Conservation (phyloP, 805 yeast genomes). For the Candida pini region DNA sequence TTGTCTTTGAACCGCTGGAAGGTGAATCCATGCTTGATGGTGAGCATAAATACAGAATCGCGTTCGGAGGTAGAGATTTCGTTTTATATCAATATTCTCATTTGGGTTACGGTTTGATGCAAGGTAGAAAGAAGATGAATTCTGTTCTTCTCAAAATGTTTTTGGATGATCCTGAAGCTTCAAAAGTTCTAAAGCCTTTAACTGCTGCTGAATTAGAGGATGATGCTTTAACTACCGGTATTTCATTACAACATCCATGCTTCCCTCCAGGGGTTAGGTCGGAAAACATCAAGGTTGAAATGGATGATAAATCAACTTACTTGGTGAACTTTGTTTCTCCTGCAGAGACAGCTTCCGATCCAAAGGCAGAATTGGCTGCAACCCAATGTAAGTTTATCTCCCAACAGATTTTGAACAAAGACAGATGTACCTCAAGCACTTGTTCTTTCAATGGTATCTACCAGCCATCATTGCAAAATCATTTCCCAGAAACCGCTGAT, state of each 20-base stretch:
- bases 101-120: conserved; percentile 92
- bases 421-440: conserved; percentile 68
- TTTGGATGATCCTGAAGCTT: conserved; percentile 15
- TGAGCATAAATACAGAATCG: conserved; percentile 76
- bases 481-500: conserved; percentile 70
- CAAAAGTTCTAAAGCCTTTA: conserved; percentile 24
- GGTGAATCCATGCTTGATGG: conserved; percentile 65
- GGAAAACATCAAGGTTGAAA: conserved; percentile 54
- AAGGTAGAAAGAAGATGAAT: conserved; percentile 84
- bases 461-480: conserved; percentile 82
- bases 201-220: conserved; percentile 31
- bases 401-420: conserved; percentile 79
- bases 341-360: conserved; percentile 21
- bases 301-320: conserved; percentile 32
- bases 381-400: conserved; percentile 85
- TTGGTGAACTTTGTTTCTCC: conserved; percentile 30
- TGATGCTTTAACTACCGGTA: conserved; percentile 33
- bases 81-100: conserved; percentile 89
- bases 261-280: conserved; percentile 70
- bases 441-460: conserved; percentile 97
- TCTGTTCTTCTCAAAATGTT: conserved; percentile 42
- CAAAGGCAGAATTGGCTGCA: conserved; percentile 43
- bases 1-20: conserved; percentile 87
- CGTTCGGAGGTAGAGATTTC: conserved; percentile 78
- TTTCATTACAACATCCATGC: conserved; percentile 72